Evolutionary conservation across 345 rosid species (phyloP), one percentile per base, ranked within the genome.

Genomic region (Kernera saxatilis): DNA sequence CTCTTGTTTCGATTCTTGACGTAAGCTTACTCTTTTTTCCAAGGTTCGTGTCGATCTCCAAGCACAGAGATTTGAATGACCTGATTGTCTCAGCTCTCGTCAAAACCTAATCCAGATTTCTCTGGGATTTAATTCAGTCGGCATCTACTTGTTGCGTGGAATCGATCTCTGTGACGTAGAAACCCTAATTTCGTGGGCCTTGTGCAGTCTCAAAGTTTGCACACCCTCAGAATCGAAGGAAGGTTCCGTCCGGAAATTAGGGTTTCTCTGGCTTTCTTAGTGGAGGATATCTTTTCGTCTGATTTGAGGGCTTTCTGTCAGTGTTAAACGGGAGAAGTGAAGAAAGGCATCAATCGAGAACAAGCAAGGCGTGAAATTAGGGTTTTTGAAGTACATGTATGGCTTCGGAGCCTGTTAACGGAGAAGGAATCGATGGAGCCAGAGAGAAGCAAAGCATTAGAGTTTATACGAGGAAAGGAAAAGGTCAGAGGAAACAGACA

Each of bases 381-480:
- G 88, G 88, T 80, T 87, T 79, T 77, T 58, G 36, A 66, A 77
- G 69, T 87, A 77, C 82, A 81, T 89, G 97, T 79, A 94, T 91
- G 99, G 99, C 96, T 82, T 94, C 97, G 68, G 96, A 82, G 88
- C 82, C 88, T 75, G 78, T 79, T 71, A 88, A 76, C 44, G 90
- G 84, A 72, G 93, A 81, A 17, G 90, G 82, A 72, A 83, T 75
- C 58, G 88, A 82, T 73, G 94, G 81, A 33, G 77, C 78, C 9
- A 83, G 79, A 70, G 93, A 89, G 83, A 91, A 82, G 80, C 88
- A 77, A 78, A 86, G 85, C 66, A 85, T 75, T 40, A 93, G 75
- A 73, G 99, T 93, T 11, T 93, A 93, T 70, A 86, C 82, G 12
- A 84, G 99, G 78, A 93, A 91, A 77, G 82, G 85, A 0, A 75